Evolutionary conservation across 148 eudicot species (phyloP), one percentile per base, ranked within the genome.

Genomic region (Chenopodium suecicum): DNA sequence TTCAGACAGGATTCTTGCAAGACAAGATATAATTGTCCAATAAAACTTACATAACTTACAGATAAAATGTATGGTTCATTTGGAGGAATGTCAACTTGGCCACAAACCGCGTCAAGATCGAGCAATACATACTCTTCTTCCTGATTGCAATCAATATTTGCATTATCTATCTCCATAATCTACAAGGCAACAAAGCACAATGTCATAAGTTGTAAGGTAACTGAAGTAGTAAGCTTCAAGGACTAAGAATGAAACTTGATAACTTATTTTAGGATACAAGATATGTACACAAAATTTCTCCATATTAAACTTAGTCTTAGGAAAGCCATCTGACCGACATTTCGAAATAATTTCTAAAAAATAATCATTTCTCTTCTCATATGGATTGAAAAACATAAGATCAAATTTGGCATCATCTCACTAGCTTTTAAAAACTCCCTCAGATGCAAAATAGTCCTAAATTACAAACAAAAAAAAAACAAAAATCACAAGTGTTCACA

Each of bases 21-120:
- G 19, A 31, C 44, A 41, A 4, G 44, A 41, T 41, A 41, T 41
- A 37, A 37, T 37, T 37, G 44, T 37, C 7, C 44, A 37, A 37
- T 37, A 37, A 37, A 37, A 0, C 44, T 37, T 5, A 37, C 44
- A 37, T 37, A 41, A 32, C 90, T 27, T 89, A 94, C 98, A 25
- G 98, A 94, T 48, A 94, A 83, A 76, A 80, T 82, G 78, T 92
- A 94, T n/a, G 98, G 94, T 65, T 92, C 92, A 86, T 88, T 90
- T 31, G 93, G 91, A 47, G 90, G 90, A 66, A 92, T 86, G 75
- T 87, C 82, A 54, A 91, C 83, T 77, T 86, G 84, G 48, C 85
- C 84, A 78, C 88, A 80, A 82, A 92, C 85, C n/a, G 74, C 79
- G 77, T 88, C 89, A 46, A 94, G 86, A 84, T 94, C 92, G 32